Base-by-base conservation (phyloP, 148 eudicot species). In the Arbutus unedo region DNA sequence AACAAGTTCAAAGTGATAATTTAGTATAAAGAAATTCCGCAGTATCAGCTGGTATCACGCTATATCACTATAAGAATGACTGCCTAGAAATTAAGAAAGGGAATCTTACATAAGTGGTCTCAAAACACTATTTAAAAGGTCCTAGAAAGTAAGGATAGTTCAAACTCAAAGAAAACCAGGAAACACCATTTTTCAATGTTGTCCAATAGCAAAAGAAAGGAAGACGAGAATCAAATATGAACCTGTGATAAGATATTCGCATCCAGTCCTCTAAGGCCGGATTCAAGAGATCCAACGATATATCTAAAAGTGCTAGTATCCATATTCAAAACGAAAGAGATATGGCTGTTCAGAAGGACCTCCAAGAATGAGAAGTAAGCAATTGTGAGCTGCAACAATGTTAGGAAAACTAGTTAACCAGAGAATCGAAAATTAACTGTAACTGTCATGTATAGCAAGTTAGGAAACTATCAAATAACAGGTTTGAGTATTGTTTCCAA, bases 281-380 rank as follows among this genome's bases (percentile, higher is more conserved):
- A 92, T 86, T 96, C 99, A 82, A 96, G 96, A 53, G 99, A 96
- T 76, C 97, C 97, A 84, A 90, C 91, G 74, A 96, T 90, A 85
- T 88, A 96, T 85, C 91, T 89, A 79, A 96, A 96, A 71, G 94
- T 94, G 86, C 83, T 91, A 68, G 94, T 86, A 82, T 94, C 98
- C 88, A 92, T 89, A 82, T 92, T 93, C 86, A 93, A 79, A 84
- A 93, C 87, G 81, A 92, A 91, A 76, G 82, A 67, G 71, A 93
- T 91, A 83, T 94, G 98, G 88, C 91, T 90, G 85, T 85, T 94
- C 88, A 96, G 91, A 71, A 96, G 83, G 86, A 93, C 94, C 86
- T 96, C 99, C 91, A 94, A 86, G 83, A 96, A 93, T 86, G 92
- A 87, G 84, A 91, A 96, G 87, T 94, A 96, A 79, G 99, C 99